Conservation (phyloP, 768 basidiomycete species). For the Suillus subluteus region DNA sequence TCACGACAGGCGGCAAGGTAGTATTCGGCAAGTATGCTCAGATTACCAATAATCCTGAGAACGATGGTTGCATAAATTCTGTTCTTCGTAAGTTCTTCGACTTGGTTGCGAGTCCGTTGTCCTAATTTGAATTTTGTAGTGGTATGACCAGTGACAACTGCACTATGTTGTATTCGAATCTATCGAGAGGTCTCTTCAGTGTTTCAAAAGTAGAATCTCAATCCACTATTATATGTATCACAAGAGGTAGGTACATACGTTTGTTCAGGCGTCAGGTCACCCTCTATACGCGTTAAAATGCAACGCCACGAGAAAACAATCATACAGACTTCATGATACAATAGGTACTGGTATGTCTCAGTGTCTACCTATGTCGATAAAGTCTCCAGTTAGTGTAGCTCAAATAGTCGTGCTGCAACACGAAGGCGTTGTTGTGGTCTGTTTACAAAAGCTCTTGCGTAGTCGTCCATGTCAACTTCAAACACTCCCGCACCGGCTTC, state of each 20-base stretch:
- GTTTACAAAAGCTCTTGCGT: slow-evolving; percentile 21
- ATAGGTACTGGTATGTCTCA: neutral
- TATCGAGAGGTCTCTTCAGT: neutral
- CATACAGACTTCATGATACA: neutral
- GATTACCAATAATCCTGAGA: slow-evolving; percentile 93
- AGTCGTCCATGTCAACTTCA: slow-evolving; percentile 30
- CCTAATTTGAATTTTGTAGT: neutral
- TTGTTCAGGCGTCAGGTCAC: neutral
- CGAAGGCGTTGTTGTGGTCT: slow-evolving; percentile 20
- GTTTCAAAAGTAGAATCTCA: slow-evolving; percentile 1
- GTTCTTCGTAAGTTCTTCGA: slow-evolving; percentile 71
- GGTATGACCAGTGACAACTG: neutral
- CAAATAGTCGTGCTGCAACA: neutral
- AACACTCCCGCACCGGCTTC: slow-evolving; percentile 33
- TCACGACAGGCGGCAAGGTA: slow-evolving; percentile 95
- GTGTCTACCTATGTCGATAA: neutral
- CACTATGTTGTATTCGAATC: neutral
- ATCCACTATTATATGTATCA: neutral
- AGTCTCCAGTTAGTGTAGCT: neutral
- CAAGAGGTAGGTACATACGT: neutral
- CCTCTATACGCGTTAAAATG: neutral
- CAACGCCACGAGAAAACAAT: neutral
- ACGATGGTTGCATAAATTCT: slow-evolving; percentile 95
- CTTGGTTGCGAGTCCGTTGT: neutral
- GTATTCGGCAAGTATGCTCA: slow-evolving; percentile 94